These are phyloP conservation scores for Coniochaeta sp. DNA, from an alignment of 2,329 filamentous ascomycete genomes.

Conservation along the genomic window DNA sequence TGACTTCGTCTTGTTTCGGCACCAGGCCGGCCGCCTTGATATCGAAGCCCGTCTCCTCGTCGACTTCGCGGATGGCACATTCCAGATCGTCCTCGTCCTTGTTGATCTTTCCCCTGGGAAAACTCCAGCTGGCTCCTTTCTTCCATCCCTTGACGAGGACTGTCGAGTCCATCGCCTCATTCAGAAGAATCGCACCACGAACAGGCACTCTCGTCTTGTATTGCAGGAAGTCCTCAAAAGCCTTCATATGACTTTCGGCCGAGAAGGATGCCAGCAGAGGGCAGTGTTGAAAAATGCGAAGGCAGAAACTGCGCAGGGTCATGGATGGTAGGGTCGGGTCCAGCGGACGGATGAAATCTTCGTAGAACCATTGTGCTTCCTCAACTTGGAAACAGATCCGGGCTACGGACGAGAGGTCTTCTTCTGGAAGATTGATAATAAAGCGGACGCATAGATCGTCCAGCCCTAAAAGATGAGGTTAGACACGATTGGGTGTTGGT, in stretches of 20 bases:
- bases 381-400: slow-evolving; percentile 98
- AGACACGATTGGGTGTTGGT: not conserved
- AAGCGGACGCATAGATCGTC: slow-evolving; percentile 98
- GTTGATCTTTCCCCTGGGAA: slow-evolving; percentile 95
- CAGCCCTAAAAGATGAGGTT: slow-evolving; percentile 54
- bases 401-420: slow-evolving; percentile 82
- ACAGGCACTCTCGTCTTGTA: slow-evolving; percentile 96
- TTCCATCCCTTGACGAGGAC: slow-evolving; percentile 97
- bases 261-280: slow-evolving; percentile 79
- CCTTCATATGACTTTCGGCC: slow-evolving; percentile 67
- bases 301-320: slow-evolving; percentile 75
- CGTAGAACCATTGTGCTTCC: slow-evolving; percentile 99
- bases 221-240: slow-evolving; percentile 84
- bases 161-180: slow-evolving; percentile 87
- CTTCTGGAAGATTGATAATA: slow-evolving; percentile 90
- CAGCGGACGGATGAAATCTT: slow-evolving; percentile 93
- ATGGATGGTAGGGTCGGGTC: slow-evolving; percentile 81
- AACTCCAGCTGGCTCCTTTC: slow-evolving; percentile 93
- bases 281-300: slow-evolving; percentile 90
- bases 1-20: slow-evolving; percentile 61
- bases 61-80: slow-evolving; percentile 89
- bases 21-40: slow-evolving; percentile 70
- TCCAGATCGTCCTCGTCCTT: slow-evolving; percentile 92
- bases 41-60: slow-evolving; percentile 93
- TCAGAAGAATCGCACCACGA: slow-evolving; percentile 86